Percentiles rank a stretch among this genome's conserved stretches.
Evolutionary conservation across 2,329 filamentous ascomycete genomes (phyloP).

Genomic region (Ceratocystis cacaofunesta): DNA sequence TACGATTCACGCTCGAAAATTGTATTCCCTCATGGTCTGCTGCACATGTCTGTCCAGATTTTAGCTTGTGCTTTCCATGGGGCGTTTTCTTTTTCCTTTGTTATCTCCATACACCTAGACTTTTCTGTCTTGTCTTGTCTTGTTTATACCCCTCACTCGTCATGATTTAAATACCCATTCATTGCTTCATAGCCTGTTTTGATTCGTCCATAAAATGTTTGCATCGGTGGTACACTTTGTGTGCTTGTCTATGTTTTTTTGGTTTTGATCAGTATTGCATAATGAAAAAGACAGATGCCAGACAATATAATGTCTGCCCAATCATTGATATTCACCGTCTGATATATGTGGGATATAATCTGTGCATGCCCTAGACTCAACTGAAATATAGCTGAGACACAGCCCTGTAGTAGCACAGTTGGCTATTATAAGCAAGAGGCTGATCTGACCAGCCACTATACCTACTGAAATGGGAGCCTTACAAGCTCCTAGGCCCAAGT

Average conservation of each 20-base stretch:
- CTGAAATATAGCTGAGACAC: not conserved
- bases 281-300: not conserved
- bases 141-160: not conserved
- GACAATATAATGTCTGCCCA: constrained; percentile 1
- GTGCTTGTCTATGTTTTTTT: not conserved
- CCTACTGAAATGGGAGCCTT: no score
- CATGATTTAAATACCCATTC: not conserved
- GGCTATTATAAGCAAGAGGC: not conserved
- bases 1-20: not conserved
- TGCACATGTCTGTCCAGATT: not conserved
- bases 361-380: not conserved
- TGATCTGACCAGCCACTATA: no score
- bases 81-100: not conserved
- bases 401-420: not conserved
- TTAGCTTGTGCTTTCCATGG: not conserved
- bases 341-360: not conserved
- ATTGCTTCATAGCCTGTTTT: not conserved
- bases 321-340: constrained; percentile 1
- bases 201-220: not conserved
- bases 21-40: not conserved
- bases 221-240: not conserved
- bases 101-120: not conserved
- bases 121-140: not conserved
- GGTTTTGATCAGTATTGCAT: not conserved
- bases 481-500: no score